Base-by-base conservation (phyloP, 1,139 yeast genomes). In the Pneumocystis canis region DNA sequence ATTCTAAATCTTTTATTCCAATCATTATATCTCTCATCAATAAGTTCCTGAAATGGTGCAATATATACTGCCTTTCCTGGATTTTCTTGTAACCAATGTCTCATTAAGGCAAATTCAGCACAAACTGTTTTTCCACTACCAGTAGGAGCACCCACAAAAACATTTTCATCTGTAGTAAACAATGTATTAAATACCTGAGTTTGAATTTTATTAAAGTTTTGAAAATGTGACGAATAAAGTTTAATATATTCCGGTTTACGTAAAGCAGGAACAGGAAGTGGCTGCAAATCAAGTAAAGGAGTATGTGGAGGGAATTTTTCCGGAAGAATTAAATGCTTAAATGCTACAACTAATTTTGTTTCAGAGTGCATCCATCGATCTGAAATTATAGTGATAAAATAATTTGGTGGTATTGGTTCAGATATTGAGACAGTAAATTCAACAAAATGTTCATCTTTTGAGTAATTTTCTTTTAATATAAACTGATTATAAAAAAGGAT, bases 361-460 rank as follows among this genome's bases (percentile, higher is more conserved):
- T 82, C 88, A 64, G 89, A 82, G 66, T 87, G 90, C 7, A 89
- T 74, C 98, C 98, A 92, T 65, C 79, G 82, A 65, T 89, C 95
- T 65, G 95, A 88, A 2, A 86, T 75, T 25, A 89, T 72, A 0
- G 86, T 78, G 5, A 89, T 79, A 72, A 86, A 87, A 68, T 85
- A 84, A 68, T 84, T 84, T 1, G 96, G 96, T 18, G 94, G 90
- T 2, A 81, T 65, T 1, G 86, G 84, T 5, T 81, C 83, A 61
- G 77, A 65, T 30, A 82, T 66, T 4, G 87, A 81, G 2, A 90
- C 82, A 0, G 87, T 79, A 68, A 89, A 83, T 60, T 85, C 90
- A 2, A 89, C 63, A 40, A 79, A 70, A 66, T 84, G 85, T 37
- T 82, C 84, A 58, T 80, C 77, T 18, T 78, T 75, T 31, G 83